These are phyloP conservation scores for Chrysoporthe austroafricana DNA, from an alignment of 2,329 filamentous ascomycete genomes.

Conservation along the genomic window DNA sequence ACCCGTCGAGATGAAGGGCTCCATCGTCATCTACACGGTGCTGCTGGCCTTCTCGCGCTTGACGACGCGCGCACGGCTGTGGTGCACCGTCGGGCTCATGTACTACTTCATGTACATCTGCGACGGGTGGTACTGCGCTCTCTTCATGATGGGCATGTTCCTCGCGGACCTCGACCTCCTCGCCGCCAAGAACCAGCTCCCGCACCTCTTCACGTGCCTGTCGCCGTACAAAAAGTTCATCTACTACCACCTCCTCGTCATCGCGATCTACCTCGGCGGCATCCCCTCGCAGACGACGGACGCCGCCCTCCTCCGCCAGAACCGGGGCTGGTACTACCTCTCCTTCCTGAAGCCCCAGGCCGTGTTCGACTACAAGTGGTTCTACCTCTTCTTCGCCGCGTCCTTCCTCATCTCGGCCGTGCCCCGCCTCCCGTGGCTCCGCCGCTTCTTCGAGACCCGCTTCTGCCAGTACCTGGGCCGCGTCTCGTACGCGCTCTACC, in stretches of 20 bases:
- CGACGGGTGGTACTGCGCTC: constrained; percentile 65
- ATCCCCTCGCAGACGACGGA: constrained; percentile 57
- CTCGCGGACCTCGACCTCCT: constrained; percentile 65
- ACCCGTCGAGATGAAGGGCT: constrained; percentile 66
- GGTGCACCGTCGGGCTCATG: constrained; percentile 56
- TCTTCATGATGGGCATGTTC: constrained; percentile 65
- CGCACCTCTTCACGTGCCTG: constrained; percentile 50
- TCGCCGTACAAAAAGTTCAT: constrained; percentile 54
- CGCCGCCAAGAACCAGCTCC: constrained; percentile 52
- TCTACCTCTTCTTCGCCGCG: constrained; percentile 66
- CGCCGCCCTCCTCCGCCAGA: constrained; percentile 53
- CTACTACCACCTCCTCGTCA: constrained; percentile 54
- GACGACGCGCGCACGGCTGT: constrained; percentile 57
- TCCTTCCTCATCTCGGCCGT: constrained; percentile 58
- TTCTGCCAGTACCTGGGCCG: constrained; percentile 66
- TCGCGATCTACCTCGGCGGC: constrained; percentile 62
- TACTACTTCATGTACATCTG: constrained; percentile 70
- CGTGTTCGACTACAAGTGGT: constrained; percentile 69
- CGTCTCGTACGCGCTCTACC: constrained; percentile 65
- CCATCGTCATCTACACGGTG: constrained; percentile 63
- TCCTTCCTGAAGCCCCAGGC: constrained; percentile 68
- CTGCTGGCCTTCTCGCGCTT: constrained; percentile 61
- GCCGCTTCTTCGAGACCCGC: constrained; percentile 59
- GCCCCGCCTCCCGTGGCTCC: constrained; percentile 61
- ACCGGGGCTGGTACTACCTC: constrained; percentile 64